Evolutionary conservation across 495 filamentous ascomycete species (phyloP).

Genomic region (Oidiodendron maius): DNA sequence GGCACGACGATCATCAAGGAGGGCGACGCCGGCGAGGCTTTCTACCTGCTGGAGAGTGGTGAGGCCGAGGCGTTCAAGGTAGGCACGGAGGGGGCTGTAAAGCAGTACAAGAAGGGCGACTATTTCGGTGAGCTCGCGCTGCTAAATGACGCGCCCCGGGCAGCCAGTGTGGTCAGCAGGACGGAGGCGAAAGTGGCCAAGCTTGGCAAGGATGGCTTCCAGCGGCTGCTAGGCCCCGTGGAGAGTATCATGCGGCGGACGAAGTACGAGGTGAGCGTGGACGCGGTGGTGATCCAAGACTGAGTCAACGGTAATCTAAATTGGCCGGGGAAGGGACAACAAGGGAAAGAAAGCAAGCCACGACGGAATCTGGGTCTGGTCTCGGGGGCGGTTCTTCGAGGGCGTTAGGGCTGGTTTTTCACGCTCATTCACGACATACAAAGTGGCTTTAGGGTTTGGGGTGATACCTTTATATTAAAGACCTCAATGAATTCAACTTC

Average conservation of each 20-base stretch:
- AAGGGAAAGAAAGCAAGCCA: no score
- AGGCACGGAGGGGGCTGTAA: conserved; percentile 58
- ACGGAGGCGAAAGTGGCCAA: conserved; percentile 92
- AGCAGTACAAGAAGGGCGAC: conserved; percentile 80
- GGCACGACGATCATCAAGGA: conserved; percentile 80
- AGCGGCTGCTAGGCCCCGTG: conserved; percentile 85
- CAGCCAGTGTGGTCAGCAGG: conserved; percentile 78
- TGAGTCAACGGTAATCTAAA: neutral
- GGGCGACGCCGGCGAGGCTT: conserved; percentile 86
- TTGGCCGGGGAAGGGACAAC: no score
- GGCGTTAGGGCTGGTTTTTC: conserved; percentile 20
- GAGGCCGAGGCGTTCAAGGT: conserved; percentile 81
- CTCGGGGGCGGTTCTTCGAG: neutral
- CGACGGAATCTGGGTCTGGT: no score
- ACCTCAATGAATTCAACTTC: conserved; percentile 2
- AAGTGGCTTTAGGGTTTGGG: conserved; percentile 14
- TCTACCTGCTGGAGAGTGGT: conserved; percentile 86
- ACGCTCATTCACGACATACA: conserved; percentile 22
- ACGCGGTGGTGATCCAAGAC: conserved; percentile 40
- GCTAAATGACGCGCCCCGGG: conserved; percentile 86
- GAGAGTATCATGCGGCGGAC: conserved; percentile 90
- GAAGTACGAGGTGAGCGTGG: conserved; percentile 46
- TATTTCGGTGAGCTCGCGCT: conserved; percentile 96
- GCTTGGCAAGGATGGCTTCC: conserved; percentile 89
- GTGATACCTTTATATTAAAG: conserved; percentile 23